A percentile compares a stretch with the other conserved stretches of the same genome.
These are phyloP conservation scores for Rhododendron molle DNA, from an alignment of 148 eudicot genomes.

Conservation along the genomic window DNA sequence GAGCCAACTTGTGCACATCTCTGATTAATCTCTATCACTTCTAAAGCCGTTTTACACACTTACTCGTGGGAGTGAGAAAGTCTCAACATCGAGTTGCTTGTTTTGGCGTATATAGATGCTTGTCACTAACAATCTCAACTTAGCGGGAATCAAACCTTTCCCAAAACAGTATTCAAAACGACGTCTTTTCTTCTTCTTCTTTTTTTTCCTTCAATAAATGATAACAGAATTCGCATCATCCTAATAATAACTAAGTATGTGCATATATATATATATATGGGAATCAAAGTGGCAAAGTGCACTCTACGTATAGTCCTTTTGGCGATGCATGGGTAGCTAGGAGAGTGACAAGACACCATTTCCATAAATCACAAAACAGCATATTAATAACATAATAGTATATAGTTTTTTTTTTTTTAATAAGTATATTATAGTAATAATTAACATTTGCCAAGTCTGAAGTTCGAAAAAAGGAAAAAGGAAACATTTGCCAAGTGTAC, in stretches of 20 bases:
- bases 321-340: background rate
- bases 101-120: background rate
- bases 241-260: background rate
- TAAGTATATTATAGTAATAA: too few species aligned
- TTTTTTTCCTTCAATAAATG: background rate
- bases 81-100: background rate
- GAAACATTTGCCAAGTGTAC: background rate
- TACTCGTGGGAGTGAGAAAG: too few species aligned
- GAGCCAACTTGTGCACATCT: too few species aligned
- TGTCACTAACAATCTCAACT: background rate
- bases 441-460: background rate
- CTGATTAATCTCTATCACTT: too few species aligned
- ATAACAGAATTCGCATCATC: background rate
- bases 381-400: too few species aligned
- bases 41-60: too few species aligned
- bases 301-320: background rate
- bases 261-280: background rate
- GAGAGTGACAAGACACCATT: background rate
- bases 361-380: background rate
- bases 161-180: background rate
- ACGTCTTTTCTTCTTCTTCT: background rate
- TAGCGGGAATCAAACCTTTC: background rate
- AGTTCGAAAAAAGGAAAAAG: background rate
- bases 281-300: background rate
- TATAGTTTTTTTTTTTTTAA: too few species aligned